Evolutionary conservation across 176 grass and related monocot species (phyloP), one percentile per base, ranked within the genome.

Genomic region (Oryza officinalis): DNA sequence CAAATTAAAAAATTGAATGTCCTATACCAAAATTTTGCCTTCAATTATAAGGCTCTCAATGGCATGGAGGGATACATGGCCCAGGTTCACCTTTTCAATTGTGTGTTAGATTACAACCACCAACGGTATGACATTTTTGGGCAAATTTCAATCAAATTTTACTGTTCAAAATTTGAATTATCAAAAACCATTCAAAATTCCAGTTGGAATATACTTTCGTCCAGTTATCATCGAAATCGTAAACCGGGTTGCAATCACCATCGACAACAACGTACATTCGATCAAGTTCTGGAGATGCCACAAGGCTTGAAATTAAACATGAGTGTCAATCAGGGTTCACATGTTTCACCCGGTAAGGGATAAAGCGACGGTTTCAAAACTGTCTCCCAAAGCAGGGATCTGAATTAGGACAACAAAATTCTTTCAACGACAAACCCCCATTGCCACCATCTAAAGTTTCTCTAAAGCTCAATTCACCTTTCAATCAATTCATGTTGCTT

Each of bases 231-330:
- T 5, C 32, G 5, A 32, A 32, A 32, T 4, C 32, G 32, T 5
- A 32, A 31, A 32, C 32, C 32, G 3, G 32, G 32, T 32, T 60
- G 6, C 8, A 60, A 23, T 23, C 10, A 8, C 8, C 54, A n/a
- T 18, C 8, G 0, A 61, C n/a, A n/a, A 25, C 2, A 25, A 25
- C 52, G 20, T 22, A n/a, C 1, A 57, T 22, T 61, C 11, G n/a
- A 10, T 71, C 8, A 37, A 10, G 46, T 71, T 32, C 31, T 17
- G 15, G 33, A 17, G 4, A 60, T 41, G 67, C 6, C 67, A 71
- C 22, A 25, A 17, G 15, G 79, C 30, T 70, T 37, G 4, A 86
- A 86, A 81, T 30, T 74, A 60, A 81, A 63, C 28, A 50, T 5
- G 22, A 18, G 15, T 40, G 13, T 66, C 75, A 74, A 11, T 25